Evolutionary conservation across 73 alveolate genomes (phyloP).

Genomic region (Diophrys appendiculata): DNA sequence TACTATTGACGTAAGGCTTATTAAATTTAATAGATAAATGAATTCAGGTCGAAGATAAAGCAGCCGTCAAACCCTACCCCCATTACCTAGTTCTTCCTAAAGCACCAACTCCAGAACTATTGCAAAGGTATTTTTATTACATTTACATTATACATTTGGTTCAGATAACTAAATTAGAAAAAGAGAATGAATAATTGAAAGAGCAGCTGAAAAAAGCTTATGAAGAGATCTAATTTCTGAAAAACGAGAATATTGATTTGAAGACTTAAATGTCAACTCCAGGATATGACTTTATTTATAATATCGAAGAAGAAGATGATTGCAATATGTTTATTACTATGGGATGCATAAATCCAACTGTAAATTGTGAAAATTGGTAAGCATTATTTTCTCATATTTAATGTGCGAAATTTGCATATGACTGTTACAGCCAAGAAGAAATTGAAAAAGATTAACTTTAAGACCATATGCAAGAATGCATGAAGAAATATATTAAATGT

Average conservation of each 20-base stretch:
- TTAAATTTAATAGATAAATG: no score
- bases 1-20: no score
- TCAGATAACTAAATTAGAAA: no score
- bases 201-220: neutral
- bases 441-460: neutral
- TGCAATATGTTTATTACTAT: neutral
- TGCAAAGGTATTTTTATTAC: no score
- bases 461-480: neutral
- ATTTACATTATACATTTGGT: no score
- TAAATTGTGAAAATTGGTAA: neutral
- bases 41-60: no score
- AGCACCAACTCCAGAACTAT: no score
- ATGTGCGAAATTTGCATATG: no score
- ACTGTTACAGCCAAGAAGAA: neutral
- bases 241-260: neutral
- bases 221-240: neutral
- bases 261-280: neutral
- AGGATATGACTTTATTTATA: neutral
- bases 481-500: neutral
- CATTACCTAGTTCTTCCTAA: no score
- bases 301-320: neutral
- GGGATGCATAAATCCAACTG: neutral
- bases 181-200: neutral
- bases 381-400: neutral
- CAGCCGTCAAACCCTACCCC: no score